These are phyloP conservation scores for Stenogyne calaminthoides DNA, from an alignment of 305 asterid species.

Conservation along the genomic window DNA sequence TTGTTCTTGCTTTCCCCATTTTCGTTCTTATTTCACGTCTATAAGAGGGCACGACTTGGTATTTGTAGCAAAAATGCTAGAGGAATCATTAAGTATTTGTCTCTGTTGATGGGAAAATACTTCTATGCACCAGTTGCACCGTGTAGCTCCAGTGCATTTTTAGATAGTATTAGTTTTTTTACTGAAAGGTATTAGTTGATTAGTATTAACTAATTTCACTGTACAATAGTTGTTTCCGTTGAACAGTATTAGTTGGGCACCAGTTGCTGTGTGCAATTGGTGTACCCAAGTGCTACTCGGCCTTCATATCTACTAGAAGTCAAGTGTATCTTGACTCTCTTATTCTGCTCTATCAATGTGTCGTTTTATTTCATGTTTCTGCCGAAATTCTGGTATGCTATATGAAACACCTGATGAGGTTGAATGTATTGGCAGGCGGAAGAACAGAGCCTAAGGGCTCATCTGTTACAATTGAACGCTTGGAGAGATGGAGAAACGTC, in stretches of 20 bases:
- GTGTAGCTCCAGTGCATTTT: too few species aligned
- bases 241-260: too few species aligned
- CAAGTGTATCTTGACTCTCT: background rate
- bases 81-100: background rate
- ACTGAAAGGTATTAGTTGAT: too few species aligned
- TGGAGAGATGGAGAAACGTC: slow-evolving; percentile 28
- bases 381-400: background rate
- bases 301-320: background rate
- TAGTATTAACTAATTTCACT: too few species aligned
- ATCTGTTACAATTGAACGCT: slow-evolving; percentile 62
- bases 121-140: too few species aligned
- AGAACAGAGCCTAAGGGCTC: slow-evolving; percentile 77
- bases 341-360: background rate
- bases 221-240: too few species aligned
- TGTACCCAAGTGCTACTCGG: too few species aligned
- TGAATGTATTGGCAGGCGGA: slow-evolving; percentile 56
- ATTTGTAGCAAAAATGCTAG: background rate
- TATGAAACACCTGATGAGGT: slow-evolving; percentile 20
- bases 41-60: background rate
- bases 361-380: background rate
- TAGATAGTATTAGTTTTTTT: too few species aligned
- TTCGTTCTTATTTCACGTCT: background rate
- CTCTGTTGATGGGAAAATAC: background rate
- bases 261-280: too few species aligned
- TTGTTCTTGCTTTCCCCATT: background rate